Base-by-base conservation (phyloP, 305 asterid species). In the Solanum hybrid region DNA sequence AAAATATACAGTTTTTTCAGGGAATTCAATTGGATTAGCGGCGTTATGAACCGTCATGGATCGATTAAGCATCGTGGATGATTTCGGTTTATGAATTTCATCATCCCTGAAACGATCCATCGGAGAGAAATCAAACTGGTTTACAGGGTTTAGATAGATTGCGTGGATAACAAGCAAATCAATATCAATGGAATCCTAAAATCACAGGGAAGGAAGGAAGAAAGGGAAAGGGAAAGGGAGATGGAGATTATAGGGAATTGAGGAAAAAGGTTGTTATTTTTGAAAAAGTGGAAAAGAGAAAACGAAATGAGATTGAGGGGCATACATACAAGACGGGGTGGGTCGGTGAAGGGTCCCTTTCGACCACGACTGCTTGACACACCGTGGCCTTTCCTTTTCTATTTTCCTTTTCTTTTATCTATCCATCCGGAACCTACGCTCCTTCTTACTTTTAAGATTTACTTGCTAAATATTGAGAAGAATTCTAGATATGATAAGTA, bases 91-190 rank as follows among this genome's bases (percentile, higher is more conserved):
- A 17, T 81, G 14, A 56, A 79, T 79, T 79, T 79, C 86, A 79
- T 81, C 86, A 29, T 42, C 86, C 37, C 86, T 81, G 32, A 81
- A 81, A 82, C 73, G 87, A 82, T 82, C 87, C 87, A 82, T 82
- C 12, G 15, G 7, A 22, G 11, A 37, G 26, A 6, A 26, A 31
- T 75, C 12, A 31, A 31, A 75, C 4, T 29, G 3, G 35, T 10
- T 27, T 11, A 3, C 10, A 29, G 78, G 78, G 78, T 73, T 73
- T 29, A 29, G n/a, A 29, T 32, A 31, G 13, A 29, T 17, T 64
- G 69, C 29, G 72, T 82, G 87, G 87, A 45, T 27, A 26, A 27
- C 14, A 40, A 81, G 73, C 6, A 19, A 15, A 81, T 40, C 24
- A 56, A 56, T 17, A 15, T 24, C 86, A 31, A 73, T 73, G 36